Evolutionary conservation across 1,284 basidiomycete species (phyloP).

Genomic region (Ustilago nuda): DNA sequence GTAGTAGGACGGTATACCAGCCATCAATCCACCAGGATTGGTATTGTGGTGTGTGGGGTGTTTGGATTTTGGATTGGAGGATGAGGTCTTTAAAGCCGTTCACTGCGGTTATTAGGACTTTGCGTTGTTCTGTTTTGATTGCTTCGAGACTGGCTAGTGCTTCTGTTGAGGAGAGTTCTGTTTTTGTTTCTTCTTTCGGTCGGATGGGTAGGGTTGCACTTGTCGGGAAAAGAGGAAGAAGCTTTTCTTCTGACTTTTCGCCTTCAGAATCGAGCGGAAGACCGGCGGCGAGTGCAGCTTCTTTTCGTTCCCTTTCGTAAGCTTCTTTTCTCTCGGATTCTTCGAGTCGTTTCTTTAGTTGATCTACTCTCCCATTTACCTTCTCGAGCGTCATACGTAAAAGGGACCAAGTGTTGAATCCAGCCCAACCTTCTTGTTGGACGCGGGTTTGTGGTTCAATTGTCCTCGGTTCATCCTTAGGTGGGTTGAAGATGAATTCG

Average conservation of each 20-base stretch:
- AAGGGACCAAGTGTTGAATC: slow-evolving; percentile 62
- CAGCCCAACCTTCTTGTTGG: slow-evolving; percentile 57
- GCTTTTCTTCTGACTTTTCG: not conserved
- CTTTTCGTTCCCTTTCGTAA: slow-evolving; percentile 45
- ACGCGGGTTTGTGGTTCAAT: not conserved
- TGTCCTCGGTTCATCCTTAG: slow-evolving; percentile 24
- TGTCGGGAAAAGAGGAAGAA: slow-evolving; percentile 51
- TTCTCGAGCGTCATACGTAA: slow-evolving; percentile 66
- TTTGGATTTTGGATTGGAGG: slow-evolving; percentile 7
- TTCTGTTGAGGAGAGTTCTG: slow-evolving; percentile 39
- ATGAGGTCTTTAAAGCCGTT: slow-evolving; percentile 47
- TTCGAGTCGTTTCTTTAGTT: slow-evolving; percentile 59
- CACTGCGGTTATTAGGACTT: slow-evolving; percentile 58
- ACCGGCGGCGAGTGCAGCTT: slow-evolving; percentile 50
- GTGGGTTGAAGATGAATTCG: slow-evolving; percentile 79
- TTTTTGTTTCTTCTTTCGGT: slow-evolving; percentile 24
- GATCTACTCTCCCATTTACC: slow-evolving; percentile 66
- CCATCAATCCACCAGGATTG: slow-evolving; percentile 60
- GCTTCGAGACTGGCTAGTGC: slow-evolving; percentile 55
- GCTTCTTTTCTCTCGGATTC: slow-evolving; percentile 47
- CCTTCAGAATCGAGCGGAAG: slow-evolving; percentile 17
- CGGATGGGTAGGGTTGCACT: slow-evolving; percentile 34
- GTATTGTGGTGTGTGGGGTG: slow-evolving; percentile 27
- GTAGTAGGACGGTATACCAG: slow-evolving; percentile 57
- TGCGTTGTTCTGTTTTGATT: slow-evolving; percentile 64